A percentile compares a stretch with the other conserved stretches of the same genome.
Conservation (phyloP, 345 rosid genomes). For the Hevea brasiliensis region DNA sequence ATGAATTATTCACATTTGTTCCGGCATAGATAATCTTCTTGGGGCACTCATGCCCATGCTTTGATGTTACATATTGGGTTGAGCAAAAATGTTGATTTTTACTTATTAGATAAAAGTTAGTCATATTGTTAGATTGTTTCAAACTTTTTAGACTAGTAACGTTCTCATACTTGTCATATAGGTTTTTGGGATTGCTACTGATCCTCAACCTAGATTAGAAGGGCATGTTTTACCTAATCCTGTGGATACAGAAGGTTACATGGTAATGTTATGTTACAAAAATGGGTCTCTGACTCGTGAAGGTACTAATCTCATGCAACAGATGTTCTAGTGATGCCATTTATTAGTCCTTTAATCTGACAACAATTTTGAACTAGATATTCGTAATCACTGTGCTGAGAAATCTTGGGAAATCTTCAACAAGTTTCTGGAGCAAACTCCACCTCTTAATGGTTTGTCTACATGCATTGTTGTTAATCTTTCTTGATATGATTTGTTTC, state of each 20-base stretch:
- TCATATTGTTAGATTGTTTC: neutral
- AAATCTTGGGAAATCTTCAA: slow-evolving; percentile 83
- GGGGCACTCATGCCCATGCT: neutral
- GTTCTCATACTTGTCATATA: slow-evolving; percentile 32
- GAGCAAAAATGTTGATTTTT: neutral
- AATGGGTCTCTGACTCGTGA: slow-evolving; percentile 92
- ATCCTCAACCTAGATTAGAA: slow-evolving; percentile 75
- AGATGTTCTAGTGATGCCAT: slow-evolving; percentile 9
- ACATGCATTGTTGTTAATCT: neutral
- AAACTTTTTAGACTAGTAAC: neutral
- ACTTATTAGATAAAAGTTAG: neutral
- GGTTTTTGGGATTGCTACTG: slow-evolving; percentile 84
- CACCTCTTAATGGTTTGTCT: slow-evolving; percentile 68
- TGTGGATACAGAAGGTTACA: slow-evolving; percentile 83
- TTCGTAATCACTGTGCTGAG: slow-evolving; percentile 64
- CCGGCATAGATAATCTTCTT: neutral
- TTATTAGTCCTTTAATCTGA: slow-evolving; percentile 5
- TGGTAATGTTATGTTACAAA: slow-evolving; percentile 88
- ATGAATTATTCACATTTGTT: neutral
- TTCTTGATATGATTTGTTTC: slow-evolving; percentile 9
- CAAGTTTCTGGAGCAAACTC: slow-evolving; percentile 65
- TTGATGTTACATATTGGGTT: neutral
- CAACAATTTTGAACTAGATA: slow-evolving; percentile 37
- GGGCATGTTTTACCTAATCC: slow-evolving; percentile 93
- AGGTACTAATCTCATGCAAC: slow-evolving; percentile 44